Base-by-base conservation (phyloP, 2,329 filamentous ascomycete genomes). In the Fusarium sp. region DNA sequence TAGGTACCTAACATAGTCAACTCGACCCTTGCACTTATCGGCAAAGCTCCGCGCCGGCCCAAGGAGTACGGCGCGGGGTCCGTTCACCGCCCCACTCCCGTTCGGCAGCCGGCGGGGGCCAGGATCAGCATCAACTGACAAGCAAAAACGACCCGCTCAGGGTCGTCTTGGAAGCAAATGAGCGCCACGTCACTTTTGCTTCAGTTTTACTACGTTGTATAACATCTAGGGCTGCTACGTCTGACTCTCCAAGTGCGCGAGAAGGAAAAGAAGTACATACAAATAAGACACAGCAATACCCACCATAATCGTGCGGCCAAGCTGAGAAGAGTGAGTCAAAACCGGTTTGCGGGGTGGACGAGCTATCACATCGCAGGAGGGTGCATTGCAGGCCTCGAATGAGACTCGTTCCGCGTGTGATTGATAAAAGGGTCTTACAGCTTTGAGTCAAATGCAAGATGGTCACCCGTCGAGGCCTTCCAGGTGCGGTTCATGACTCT, bases 351-450 rank as follows among this genome's bases (percentile, higher is more conserved):
- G 59, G 58, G 63, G 49, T 61, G 46, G 35, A 25, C 23, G 44
- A 45, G 38, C 45, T 65, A 51, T 69, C 71, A 73, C 71, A 57
- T 73, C 56, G 60, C 63, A 69, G 67, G 49, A 73, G 49, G 70
- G 59, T 71, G 62, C 54, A 62, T 51, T 71, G 70, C 54, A 39
- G 66, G 70, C 66, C 70, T 73, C 70, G 61, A 73, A 73, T 70
- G 45, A 45, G 51, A 58, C 37, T 27, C 55, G 14, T 63, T 49
- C 39, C 27, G 44, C 29, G 33, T 45, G 46, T 46, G 70, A 66
- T 57, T 65, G 38, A 57, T 63, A 46, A 33, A 37, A 48, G 29
- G 38, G 51, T 37, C 37, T 54, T 54, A 46, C 35, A 60, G 52
- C 63, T 41, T 49, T 38, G 39, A 39, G 33, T 39, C 45, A 21